A percentile compares a stretch with the other conserved stretches of the same genome.
These are phyloP conservation scores for Arctium minus DNA, from an alignment of 129 eudicot species.

Conservation along the genomic window DNA sequence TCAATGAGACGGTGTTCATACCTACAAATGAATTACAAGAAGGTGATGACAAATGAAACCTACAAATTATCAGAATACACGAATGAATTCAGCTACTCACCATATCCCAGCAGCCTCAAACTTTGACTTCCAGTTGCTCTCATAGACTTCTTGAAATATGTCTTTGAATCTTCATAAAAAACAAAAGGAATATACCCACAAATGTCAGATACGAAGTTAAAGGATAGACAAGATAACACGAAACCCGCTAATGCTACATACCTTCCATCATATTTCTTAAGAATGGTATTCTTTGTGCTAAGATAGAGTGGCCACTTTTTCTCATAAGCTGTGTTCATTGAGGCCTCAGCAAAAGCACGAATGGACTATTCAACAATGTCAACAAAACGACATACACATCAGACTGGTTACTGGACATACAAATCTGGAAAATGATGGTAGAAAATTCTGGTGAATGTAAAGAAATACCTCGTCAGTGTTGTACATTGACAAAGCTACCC, in stretches of 20 bases:
- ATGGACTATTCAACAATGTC: constrained; percentile 56
- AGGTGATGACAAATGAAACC: not conserved
- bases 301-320: constrained; percentile 98
- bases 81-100: constrained; percentile 35
- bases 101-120: constrained; percentile 86
- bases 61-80: not conserved
- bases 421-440: not conserved
- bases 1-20: constrained; percentile 99
- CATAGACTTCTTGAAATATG: constrained; percentile 92
- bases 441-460: not conserved
- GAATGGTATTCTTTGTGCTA: constrained; percentile 92
- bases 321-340: constrained; percentile 76
- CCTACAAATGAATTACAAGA: constrained; percentile 40
- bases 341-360: constrained; percentile 86
- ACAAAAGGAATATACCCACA: not conserved
- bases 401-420: not conserved
- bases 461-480: constrained; percentile 86
- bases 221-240: not conserved
- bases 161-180: constrained; percentile 77
- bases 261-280: constrained; percentile 96
- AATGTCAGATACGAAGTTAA: not conserved
- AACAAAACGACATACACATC: constrained; percentile 7
- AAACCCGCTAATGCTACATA: constrained; percentile 17
- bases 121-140: constrained; percentile 75
- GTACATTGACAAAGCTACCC: constrained; percentile 95